Base-by-base conservation (phyloP, 2,329 filamentous ascomycete species). In the Aspergillus nomiae region DNA sequence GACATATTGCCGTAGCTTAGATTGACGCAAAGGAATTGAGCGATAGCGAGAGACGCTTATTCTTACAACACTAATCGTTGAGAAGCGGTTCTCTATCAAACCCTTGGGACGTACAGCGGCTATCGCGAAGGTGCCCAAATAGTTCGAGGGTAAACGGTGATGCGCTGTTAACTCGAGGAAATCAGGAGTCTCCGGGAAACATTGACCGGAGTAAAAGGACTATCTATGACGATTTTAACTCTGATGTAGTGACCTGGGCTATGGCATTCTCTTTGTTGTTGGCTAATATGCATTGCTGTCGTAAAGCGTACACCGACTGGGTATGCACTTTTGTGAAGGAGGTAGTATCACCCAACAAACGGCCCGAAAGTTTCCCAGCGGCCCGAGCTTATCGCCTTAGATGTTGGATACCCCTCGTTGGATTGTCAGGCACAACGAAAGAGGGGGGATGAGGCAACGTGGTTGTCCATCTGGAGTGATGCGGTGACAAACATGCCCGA, bases 11-110 rank as follows among this genome's bases (percentile, higher is more conserved):
- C 10, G 28, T 26, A 32, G 14, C 9, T 48, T 28, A 21, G 14
- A 3, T 19, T n/a, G 1, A 51, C 32, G 16, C 0, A 26, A 32
- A 51, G 16, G 6, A 51, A 6, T 10, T 10, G 48, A 11, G 86
- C 69, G 87, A 87, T 8, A 86, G 85, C 0, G 84, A 85, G 69
- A 86, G 86, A 1, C 88, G 88, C 70, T 84, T 81, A 46, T 76
- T 86, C 43, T 28, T 28, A 28, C 26, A 5, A 5, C 84, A 87
- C 63, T 81, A 82, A 65, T 85, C 85, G 1, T 89, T 89, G 68
- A 86, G 89, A 75, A 86, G 89, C 67, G 16, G 19, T 10, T 51
- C 89, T 89, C 56, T 89, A 87, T 83, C 80, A 87, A 57, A 86
- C 89, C 75, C 87, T 89, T 73, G 77, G 87, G 46, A 78, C 86